A percentile compares a stretch with the other conserved stretches of the same genome.
These are phyloP conservation scores for Penicillium odoratum DNA, from an alignment of 495 filamentous ascomycete species.

Conservation along the genomic window DNA sequence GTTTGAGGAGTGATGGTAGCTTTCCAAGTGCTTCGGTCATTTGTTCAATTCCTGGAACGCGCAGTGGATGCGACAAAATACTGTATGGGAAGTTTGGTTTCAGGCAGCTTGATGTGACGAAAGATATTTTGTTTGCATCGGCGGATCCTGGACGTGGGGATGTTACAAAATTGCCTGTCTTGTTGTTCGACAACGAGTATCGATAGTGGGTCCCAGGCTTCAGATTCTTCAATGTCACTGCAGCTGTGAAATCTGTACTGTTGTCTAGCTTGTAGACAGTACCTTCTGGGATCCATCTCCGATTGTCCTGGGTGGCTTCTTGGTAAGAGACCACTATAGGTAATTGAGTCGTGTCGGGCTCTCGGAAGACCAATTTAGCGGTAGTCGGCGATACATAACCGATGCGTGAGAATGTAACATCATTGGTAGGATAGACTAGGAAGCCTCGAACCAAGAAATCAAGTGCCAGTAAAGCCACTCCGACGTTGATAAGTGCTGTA, in stretches of 20 bases:
- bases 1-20: slow-evolving; percentile 57
- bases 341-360: slow-evolving; percentile 71
- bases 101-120: slow-evolving; percentile 88
- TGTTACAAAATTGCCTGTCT: slow-evolving; percentile 74
- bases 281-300: slow-evolving; percentile 65
- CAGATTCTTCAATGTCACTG: slow-evolving; percentile 57
- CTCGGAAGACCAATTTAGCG: slow-evolving; percentile 80
- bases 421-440: slow-evolving; percentile 64
- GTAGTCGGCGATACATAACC: slow-evolving; percentile 82
- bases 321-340: slow-evolving; percentile 71
- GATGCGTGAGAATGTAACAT: slow-evolving; percentile 78
- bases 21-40: slow-evolving; percentile 57
- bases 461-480: slow-evolving; percentile 61
- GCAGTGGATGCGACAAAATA: slow-evolving; percentile 74
- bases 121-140: slow-evolving; percentile 70
- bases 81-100: slow-evolving; percentile 88
- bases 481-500: slow-evolving; percentile 69
- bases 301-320: slow-evolving; percentile 23
- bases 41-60: slow-evolving; percentile 74
- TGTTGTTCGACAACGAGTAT: slow-evolving; percentile 80
- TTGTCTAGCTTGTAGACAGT: slow-evolving; percentile 63
- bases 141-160: slow-evolving; percentile 63
- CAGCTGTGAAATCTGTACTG: slow-evolving; percentile 77
- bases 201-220: slow-evolving; percentile 68
- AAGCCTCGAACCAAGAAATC: slow-evolving; percentile 74